phyloP scores from a whole-genome alignment of 1,139 yeast genomes.

The Blastobotrys illinoisensis region DNA sequence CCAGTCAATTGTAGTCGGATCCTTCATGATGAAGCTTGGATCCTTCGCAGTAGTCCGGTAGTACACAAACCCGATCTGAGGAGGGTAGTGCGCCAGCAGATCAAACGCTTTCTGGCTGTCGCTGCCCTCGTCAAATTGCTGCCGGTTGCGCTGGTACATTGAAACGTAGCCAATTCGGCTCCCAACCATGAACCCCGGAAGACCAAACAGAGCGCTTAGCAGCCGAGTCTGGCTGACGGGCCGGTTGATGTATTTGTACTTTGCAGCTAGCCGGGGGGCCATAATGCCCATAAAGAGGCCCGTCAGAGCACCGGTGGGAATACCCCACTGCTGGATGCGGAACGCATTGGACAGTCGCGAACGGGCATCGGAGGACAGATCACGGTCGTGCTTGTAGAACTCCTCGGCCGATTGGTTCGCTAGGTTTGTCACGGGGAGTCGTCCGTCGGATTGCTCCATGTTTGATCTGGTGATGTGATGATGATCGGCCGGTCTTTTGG shows the following conservation, averaged over 20 bases:
- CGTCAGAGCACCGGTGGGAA: conserved; percentile 20
- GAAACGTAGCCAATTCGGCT: conserved; percentile 18
- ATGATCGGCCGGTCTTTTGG: conserved; percentile 1
- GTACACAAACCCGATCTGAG: conserved; percentile 28
- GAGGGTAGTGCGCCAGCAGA: conserved; percentile 22
- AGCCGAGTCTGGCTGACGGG: conserved; percentile 17
- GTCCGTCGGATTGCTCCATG: neutral
- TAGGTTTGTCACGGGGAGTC: neutral
- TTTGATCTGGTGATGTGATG: neutral
- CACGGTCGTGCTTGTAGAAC: conserved; percentile 19
- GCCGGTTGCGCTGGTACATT: conserved; percentile 15
- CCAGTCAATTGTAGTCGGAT: conserved; percentile 30
- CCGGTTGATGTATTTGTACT: conserved; percentile 13
- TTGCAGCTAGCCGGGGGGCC: conserved; percentile 17
- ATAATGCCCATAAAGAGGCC: conserved; percentile 19
- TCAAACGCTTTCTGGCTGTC: conserved; percentile 20
- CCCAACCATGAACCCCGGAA: conserved; percentile 20
- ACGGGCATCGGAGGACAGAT: conserved; percentile 16
- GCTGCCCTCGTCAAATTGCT: conserved; percentile 13
- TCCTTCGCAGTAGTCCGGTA: conserved; percentile 22
- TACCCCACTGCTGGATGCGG: conserved; percentile 15
- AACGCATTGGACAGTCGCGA: conserved; percentile 16
- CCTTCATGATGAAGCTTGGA: conserved; percentile 23
- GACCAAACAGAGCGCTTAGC: conserved; percentile 18
- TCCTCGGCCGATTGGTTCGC: conserved; percentile 13